phyloP scores from a whole-genome alignment of 2,329 filamentous ascomycete genomes.

The Fusarium nodosum region DNA sequence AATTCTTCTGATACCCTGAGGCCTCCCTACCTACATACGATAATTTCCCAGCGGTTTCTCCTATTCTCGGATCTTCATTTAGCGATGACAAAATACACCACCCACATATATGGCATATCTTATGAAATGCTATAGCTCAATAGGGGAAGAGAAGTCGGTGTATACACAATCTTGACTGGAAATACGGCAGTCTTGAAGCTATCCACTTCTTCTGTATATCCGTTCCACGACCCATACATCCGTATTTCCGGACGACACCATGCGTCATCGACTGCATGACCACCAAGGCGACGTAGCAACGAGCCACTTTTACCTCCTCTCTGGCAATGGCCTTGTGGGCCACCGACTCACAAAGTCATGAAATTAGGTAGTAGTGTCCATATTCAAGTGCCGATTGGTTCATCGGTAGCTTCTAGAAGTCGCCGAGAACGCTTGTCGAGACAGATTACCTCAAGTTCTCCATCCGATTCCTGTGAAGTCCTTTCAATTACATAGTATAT shows the following conservation, averaged over 20 bases:
- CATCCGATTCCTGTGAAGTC: rapidly evolving
- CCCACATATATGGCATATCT: background rate
- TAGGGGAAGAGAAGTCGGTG: background rate
- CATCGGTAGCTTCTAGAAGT: background rate
- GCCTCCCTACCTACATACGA: background rate
- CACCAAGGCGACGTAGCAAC: background rate
- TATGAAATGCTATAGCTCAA: background rate
- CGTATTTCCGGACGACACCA: background rate
- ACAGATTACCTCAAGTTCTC: background rate
- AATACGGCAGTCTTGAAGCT: background rate
- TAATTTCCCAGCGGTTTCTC: background rate
- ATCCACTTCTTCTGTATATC: background rate
- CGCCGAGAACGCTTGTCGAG: background rate
- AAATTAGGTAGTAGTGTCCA: background rate
- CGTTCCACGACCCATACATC: background rate
- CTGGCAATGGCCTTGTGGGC: background rate
- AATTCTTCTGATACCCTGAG: no score
- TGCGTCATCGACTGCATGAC: background rate
- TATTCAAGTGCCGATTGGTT: background rate
- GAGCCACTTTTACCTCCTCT: background rate
- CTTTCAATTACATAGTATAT: background rate
- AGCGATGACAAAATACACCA: background rate
- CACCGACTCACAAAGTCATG: background rate
- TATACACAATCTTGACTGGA: background rate
- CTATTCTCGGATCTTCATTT: background rate